Conservation (phyloP, 352 stramenopile species). For the Pythium insidiosum region DNA sequence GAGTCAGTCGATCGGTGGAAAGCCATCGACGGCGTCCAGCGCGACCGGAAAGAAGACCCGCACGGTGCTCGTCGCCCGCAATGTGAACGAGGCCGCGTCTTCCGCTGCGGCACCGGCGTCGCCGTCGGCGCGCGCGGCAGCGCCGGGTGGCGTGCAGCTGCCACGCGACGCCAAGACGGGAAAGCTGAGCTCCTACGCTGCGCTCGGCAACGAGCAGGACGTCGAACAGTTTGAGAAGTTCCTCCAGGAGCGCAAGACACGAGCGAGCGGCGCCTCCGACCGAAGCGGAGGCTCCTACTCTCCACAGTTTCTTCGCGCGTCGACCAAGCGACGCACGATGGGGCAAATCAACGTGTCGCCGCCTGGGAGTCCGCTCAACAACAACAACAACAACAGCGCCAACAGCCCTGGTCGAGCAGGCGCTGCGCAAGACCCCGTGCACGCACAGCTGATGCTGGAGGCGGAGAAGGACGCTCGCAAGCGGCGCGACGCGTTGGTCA, state of each 20-base stretch:
- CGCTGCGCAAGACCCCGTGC: too few relatives aligned
- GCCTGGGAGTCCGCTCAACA: too few relatives aligned
- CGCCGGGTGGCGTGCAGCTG: neutral
- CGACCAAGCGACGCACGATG: constrained; percentile 11
- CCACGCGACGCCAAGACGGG: constrained; percentile 20
- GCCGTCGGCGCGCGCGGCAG: neutral
- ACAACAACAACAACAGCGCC: too few relatives aligned
- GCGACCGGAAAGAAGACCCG: constrained; percentile 27
- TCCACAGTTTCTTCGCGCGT: constrained; percentile 20
- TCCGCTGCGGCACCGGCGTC: constrained; percentile 1
- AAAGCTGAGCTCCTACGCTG: constrained; percentile 53
- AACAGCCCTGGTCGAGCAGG: too few relatives aligned
- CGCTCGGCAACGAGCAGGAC: constrained; percentile 45
- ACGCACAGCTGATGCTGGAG: too few relatives aligned
- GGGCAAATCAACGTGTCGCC: too few relatives aligned
- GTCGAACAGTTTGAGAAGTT: constrained; percentile 54
- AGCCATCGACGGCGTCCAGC: constrained; percentile 29
- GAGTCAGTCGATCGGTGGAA: constrained; percentile 26
- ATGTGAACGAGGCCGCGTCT: constrained; percentile 16
- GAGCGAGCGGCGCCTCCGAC: neutral
- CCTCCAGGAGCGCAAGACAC: constrained; percentile 28
- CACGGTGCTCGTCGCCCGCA: constrained; percentile 48
- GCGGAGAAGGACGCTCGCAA: constrained; percentile 25
- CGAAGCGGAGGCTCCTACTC: neutral
- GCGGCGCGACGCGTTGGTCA: constrained; percentile 32